phyloP scores from a whole-genome alignment of 2,329 filamentous ascomycete genomes.

The Pseudogymnoascus sp. region DNA sequence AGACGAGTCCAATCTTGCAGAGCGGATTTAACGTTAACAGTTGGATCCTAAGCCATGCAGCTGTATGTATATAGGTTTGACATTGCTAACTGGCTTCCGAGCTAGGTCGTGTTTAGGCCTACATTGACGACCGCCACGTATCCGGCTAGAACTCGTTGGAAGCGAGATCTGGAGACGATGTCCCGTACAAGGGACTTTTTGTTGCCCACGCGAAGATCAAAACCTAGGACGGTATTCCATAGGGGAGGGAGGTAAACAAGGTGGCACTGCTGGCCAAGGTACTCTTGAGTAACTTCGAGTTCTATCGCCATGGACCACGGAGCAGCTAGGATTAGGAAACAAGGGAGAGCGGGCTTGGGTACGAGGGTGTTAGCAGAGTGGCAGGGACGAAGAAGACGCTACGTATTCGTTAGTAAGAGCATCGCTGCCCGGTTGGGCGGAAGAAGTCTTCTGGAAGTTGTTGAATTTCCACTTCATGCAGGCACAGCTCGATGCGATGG shows the following conservation, averaged over 20 bases:
- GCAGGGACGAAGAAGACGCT: too few relatives aligned
- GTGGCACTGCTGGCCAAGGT: slow-evolving; percentile 63
- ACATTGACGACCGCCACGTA: slow-evolving; percentile 63
- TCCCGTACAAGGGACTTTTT: slow-evolving; percentile 50
- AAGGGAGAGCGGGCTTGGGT: slow-evolving; percentile 43
- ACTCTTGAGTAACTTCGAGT: slow-evolving; percentile 61
- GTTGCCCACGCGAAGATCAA: slow-evolving; percentile 56
- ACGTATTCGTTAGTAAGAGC: too few relatives aligned
- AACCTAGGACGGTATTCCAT: slow-evolving; percentile 62
- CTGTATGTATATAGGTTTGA: slow-evolving; percentile 67
- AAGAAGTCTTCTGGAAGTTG: not conserved
- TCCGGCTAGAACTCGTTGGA: slow-evolving; percentile 50
- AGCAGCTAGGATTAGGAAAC: slow-evolving; percentile 41
- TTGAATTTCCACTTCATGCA: not conserved
- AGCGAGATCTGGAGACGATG: slow-evolving; percentile 55
- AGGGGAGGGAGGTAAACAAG: slow-evolving; percentile 61
- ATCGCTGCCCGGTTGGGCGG: too few relatives aligned
- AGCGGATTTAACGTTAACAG: slow-evolving; percentile 39
- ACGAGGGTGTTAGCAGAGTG: too few relatives aligned
- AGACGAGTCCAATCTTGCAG: slow-evolving; percentile 61
- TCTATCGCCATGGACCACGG: slow-evolving; percentile 50
- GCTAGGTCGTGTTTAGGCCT: slow-evolving; percentile 59
- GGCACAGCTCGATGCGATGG: not conserved
- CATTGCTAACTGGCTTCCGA: slow-evolving; percentile 63
- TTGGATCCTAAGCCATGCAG: slow-evolving; percentile 57